Percentiles rank a stretch among this genome's conserved stretches.
phyloP scores from a whole-genome alignment of 176 grass and related monocot species.

The Eleusine indica region DNA sequence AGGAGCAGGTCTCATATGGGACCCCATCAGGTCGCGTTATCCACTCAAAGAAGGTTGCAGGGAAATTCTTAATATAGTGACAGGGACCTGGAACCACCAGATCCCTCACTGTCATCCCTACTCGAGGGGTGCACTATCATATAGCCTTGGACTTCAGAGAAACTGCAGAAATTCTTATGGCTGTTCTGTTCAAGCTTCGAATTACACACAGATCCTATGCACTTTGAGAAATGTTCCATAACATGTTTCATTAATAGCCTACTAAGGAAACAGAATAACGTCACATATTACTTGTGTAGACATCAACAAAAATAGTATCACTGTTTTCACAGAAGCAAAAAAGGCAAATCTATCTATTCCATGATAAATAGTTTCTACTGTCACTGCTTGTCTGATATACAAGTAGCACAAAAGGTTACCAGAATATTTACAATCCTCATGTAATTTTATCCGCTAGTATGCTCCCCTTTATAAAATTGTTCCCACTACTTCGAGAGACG shows the following conservation, averaged over 20 bases:
- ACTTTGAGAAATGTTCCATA: background rate
- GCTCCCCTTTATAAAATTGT: background rate
- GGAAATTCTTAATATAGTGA: background rate
- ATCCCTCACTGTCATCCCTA: background rate
- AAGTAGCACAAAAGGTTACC: constrained; percentile 2
- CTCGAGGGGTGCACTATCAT: background rate
- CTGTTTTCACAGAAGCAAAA: background rate
- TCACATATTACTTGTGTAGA: background rate
- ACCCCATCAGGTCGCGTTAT: background rate
- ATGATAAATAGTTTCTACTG: background rate
- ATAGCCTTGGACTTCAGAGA: background rate
- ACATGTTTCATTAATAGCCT: background rate
- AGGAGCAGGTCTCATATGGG: background rate
- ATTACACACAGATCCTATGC: background rate
- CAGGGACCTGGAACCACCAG: background rate
- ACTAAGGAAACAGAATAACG: background rate
- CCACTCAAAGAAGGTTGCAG: background rate
- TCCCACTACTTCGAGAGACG: background rate
- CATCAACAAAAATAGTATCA: background rate
- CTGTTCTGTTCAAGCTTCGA: background rate
- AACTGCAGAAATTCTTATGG: background rate
- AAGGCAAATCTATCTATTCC: background rate
- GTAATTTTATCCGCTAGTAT: background rate
- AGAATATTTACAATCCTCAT: background rate
- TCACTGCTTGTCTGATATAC: background rate